phyloP scores from a whole-genome alignment of 805 yeast genomes.

The Barnettozyma siamensis region DNA sequence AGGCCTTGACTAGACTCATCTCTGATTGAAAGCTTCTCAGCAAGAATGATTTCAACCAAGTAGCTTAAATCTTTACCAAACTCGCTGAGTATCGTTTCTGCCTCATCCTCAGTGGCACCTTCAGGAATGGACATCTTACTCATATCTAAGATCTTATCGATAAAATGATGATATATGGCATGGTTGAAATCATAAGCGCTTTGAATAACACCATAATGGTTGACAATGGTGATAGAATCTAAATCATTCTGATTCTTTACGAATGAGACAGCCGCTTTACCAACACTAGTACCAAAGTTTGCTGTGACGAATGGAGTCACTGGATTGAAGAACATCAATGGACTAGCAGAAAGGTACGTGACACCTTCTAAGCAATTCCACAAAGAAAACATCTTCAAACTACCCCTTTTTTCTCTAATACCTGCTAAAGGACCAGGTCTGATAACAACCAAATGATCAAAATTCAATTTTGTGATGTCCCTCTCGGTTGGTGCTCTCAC shows the following conservation, averaged over 20 bases:
- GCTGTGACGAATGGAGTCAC: slow-evolving; percentile 4
- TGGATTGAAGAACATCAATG: slow-evolving; percentile 7
- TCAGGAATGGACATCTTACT: slow-evolving; percentile 7
- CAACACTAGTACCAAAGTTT: slow-evolving; percentile 14
- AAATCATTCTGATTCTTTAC: neutral
- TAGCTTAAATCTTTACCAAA: slow-evolving; percentile 1
- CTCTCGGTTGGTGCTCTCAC: slow-evolving; percentile 11
- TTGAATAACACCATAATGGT: slow-evolving; percentile 6
- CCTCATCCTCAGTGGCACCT: slow-evolving; percentile 5
- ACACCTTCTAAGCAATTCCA: slow-evolving; percentile 12
- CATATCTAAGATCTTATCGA: slow-evolving; percentile 5
- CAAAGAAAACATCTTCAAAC: slow-evolving; percentile 7
- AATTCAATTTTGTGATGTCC: slow-evolving; percentile 7
- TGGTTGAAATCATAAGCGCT: slow-evolving; percentile 9
- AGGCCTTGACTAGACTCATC: neutral
- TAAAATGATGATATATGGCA: neutral
- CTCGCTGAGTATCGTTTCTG: neutral
- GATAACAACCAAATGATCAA: slow-evolving; percentile 8
- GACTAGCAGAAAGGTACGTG: slow-evolving; percentile 2
- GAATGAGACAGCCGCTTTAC: slow-evolving; percentile 10
- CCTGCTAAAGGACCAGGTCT: slow-evolving; percentile 17
- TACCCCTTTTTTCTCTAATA: slow-evolving; percentile 10
- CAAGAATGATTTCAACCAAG: slow-evolving; percentile 6
- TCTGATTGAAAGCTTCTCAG: slow-evolving; percentile 5
- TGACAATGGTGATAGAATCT: slow-evolving; percentile 2